A percentile compares a stretch with the other conserved stretches of the same genome.
Conservation (phyloP, 2,329 filamentous ascomycete species). For the Pestalotiopsis sp. region DNA sequence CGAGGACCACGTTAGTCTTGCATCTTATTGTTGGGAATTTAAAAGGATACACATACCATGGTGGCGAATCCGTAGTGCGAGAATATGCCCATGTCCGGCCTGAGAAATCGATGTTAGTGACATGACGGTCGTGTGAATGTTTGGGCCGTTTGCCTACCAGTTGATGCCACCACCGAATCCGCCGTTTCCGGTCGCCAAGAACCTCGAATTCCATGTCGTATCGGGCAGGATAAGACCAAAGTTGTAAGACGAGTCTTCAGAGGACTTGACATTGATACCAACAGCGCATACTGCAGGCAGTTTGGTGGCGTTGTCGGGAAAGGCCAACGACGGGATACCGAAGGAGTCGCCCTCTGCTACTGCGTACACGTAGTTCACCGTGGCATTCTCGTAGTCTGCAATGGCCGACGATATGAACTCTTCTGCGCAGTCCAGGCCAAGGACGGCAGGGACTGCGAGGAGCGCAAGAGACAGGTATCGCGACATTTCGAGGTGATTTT, state of each 20-base stretch:
- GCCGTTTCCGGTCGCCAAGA: conserved; percentile 28
- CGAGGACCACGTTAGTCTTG: background rate
- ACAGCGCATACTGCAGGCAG: conserved; percentile 30
- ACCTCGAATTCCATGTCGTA: conserved; percentile 27
- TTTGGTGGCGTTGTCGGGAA: conserved; percentile 24
- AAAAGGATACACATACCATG: conserved; percentile 19
- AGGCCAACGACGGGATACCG: conserved; percentile 23
- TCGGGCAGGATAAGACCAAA: conserved; percentile 32
- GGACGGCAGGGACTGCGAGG: background rate
- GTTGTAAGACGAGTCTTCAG: conserved; percentile 27
- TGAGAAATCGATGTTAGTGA: conserved; percentile 12
- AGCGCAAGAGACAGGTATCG: background rate
- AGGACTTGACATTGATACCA: conserved; percentile 29
- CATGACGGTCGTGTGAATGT: background rate
- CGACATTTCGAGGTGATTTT: background rate
- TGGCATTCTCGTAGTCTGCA: conserved; percentile 18
- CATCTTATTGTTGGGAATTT: background rate
- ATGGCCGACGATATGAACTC: conserved; percentile 23
- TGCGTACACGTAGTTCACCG: conserved; percentile 24
- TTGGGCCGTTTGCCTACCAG: conserved; percentile 20
- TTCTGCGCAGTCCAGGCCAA: conserved; percentile 19
- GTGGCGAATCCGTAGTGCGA: conserved; percentile 41
- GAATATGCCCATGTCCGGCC: conserved; percentile 41
- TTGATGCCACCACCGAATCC: conserved; percentile 31
- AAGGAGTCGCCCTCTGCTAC: conserved; percentile 26